Base-by-base conservation (phyloP, 176 grass and related monocot genomes). In the Carex cristatella region DNA sequence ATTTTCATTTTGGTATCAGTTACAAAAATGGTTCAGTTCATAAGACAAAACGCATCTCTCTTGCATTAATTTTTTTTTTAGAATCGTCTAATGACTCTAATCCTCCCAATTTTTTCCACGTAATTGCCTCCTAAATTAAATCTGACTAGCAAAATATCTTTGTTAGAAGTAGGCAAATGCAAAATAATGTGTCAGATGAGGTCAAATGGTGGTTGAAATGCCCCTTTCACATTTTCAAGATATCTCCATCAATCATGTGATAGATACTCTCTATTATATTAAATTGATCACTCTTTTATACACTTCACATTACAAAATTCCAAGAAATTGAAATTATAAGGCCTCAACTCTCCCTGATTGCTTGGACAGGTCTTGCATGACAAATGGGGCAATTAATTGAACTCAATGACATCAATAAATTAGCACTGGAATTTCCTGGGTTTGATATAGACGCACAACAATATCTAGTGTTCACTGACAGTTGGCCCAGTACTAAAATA, bases 171-270 rank as follows among this genome's bases (percentile, higher is more conserved):
- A 51, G 48, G 48, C 10, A 51, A 51, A 61, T n/a, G 58, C 16
- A n/a, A 61, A 61, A 4, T 1, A 61, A 61, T 61, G 58, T 61
- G 2, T 63, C 7, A 28, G 8, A 7, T 27, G 61, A 63, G 18
- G 7, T 77, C 13, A 77, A 15, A 83, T 55, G 63, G 81, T 83
- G 49, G 81, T 83, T 83, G 81, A 67, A 83, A 83, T 68, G 81
- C 62, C 81, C 51, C 42, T 13, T 18, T 83, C 81, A 68, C 18
- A 42, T 8, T 44, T 63, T 60, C 15, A 40, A 66, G 23, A 54
- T 8, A 11, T 38, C n/a, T 53, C 37, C 18, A 49, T 68, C 81
- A 68, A 69, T 31, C 44, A 69, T 68, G 63, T 83, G 81, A 66
- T 69, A 37, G 38, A 67, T 11, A 83, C 38, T 8, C 60, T 8